Percentiles rank a stretch among this genome's conserved stretches.
These are phyloP conservation scores for Trypanosoma grayi DNA, from an alignment of 208 protist genomes.

Conservation along the genomic window DNA sequence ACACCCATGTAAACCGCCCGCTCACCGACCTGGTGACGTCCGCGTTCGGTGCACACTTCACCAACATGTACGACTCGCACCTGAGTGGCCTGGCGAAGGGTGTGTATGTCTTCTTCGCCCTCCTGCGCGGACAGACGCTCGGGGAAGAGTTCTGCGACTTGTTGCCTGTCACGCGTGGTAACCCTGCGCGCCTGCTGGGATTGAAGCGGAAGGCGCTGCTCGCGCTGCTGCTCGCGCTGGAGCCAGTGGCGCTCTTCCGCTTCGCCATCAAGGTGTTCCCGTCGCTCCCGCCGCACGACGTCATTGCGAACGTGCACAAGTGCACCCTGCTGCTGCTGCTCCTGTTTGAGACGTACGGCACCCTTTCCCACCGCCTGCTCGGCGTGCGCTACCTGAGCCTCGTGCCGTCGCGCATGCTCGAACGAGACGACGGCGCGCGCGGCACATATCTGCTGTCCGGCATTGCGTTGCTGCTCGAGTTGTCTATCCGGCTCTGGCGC, in stretches of 20 bases:
- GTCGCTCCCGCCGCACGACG: constrained; percentile 53
- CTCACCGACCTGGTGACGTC: constrained; percentile 68
- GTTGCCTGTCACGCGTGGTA: constrained; percentile 53
- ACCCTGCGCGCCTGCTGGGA: constrained; percentile 43
- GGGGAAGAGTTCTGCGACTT: constrained; percentile 88
- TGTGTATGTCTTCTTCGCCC: constrained; percentile 68
- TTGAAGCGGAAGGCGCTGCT: constrained; percentile 47
- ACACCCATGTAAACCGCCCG: constrained; percentile 57
- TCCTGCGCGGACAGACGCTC: constrained; percentile 71
- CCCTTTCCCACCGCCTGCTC: constrained; percentile 62
- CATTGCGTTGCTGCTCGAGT: constrained; percentile 65
- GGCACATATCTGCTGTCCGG: constrained; percentile 67
- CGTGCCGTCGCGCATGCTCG: constrained; percentile 48
- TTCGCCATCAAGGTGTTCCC: constrained; percentile 58
- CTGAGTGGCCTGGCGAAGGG: constrained; percentile 47
- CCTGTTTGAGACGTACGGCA: constrained; percentile 81
- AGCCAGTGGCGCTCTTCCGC: constrained; percentile 53
- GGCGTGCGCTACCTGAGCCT: constrained; percentile 73
- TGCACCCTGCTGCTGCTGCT: constrained; percentile 55
- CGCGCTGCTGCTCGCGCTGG: constrained; percentile 46
- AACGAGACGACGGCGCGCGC: constrained; percentile 53
- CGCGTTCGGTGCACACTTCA: constrained; percentile 68
- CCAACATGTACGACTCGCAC: constrained; percentile 71
- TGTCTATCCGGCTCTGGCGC: constrained; percentile 76
- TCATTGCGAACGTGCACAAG: constrained; percentile 49